Base-by-base conservation (phyloP, 257 asterid genomes). In the Handroanthus guayacan region DNA sequence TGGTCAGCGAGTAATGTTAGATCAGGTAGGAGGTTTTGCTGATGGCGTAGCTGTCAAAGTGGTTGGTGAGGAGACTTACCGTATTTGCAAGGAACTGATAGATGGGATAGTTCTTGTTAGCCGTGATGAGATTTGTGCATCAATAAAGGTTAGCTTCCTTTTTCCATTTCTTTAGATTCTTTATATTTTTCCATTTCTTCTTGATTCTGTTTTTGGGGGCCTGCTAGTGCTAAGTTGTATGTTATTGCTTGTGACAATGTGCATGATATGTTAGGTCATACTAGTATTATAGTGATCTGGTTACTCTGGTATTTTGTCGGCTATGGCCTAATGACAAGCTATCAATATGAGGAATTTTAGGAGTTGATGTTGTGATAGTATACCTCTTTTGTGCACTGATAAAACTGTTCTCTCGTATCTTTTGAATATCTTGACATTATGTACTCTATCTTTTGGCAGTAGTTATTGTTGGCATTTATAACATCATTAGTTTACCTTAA, bases 1-100 rank as follows among this genome's bases (percentile, higher is more conserved):
- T 61, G 96, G 92, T 71, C 82, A 80, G 79, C 85, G 98, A 72
- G 93, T 95, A 45, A 71, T 80, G 85, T 82, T 95, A 80, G 98
- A 93, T 80, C 98, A 95, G 71, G 98, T 89, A 13, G 99, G 96
- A 78, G 97, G 98, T 77, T 95, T 93, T 78, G 99, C 97, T 34
- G 99, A 95, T 83, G 99, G 99, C 47, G 99, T 95, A 31, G 99
- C 99, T 37, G 98, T 95, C 57, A 95, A 90, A 83, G 97, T 87
- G 57, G 96, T 95, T 20, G 99, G 99, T 36, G 94, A 93, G 80
- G 99, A 95, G 77, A 91, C 93, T 63, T 95, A 83, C 62, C 90
- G 91, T 41, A 74, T 95, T 54, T 95, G 98, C 82, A 84, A 80
- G 81, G 96, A 95, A 75, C 83, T 95, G 74, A 48, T 95, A 43